Evolutionary conservation across 2,329 filamentous ascomycete genomes (phyloP).

Genomic region (Fusarium nodosum): DNA sequence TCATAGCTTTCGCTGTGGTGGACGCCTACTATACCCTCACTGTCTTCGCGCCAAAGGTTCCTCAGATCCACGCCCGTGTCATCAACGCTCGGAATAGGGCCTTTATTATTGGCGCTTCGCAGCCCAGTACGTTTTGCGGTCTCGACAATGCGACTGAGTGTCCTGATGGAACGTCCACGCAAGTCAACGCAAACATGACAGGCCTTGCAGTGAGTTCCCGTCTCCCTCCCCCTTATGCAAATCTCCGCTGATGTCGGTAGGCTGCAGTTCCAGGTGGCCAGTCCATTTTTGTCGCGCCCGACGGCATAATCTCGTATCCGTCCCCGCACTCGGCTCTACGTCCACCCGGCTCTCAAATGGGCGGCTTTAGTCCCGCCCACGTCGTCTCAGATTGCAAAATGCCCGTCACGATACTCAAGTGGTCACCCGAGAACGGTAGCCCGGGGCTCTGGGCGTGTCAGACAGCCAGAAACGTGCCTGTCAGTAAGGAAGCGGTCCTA

Average conservation of each 20-base stretch:
- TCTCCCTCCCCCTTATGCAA: accelerated
- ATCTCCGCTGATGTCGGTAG: slow-evolving; percentile 31
- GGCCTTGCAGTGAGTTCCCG: slow-evolving; percentile 46
- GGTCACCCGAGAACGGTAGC: slow-evolving; percentile 40
- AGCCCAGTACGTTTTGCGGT: slow-evolving; percentile 49
- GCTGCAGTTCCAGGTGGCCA: slow-evolving; percentile 74
- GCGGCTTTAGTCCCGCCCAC: slow-evolving; percentile 60
- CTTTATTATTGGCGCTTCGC: slow-evolving; percentile 50
- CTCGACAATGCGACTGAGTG: slow-evolving; percentile 41
- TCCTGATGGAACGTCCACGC: slow-evolving; percentile 47
- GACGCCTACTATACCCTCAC: slow-evolving; percentile 48
- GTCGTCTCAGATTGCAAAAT: slow-evolving; percentile 45
- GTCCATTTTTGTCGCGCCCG: slow-evolving; percentile 67
- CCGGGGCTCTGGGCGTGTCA: slow-evolving; percentile 51
- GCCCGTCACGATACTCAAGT: slow-evolving; percentile 45
- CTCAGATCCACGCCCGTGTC: slow-evolving; percentile 42
- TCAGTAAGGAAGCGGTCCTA: slow-evolving; percentile 42
- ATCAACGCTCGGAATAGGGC: slow-evolving; percentile 49
- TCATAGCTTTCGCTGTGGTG: neutral
- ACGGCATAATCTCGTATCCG: slow-evolving; percentile 69
- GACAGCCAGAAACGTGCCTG: slow-evolving; percentile 20
- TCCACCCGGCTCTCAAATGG: slow-evolving; percentile 64
- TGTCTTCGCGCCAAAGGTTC: slow-evolving; percentile 43
- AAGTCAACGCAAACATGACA: slow-evolving; percentile 51
- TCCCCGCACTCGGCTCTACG: slow-evolving; percentile 65